Evolutionary conservation across 495 filamentous ascomycete genomes (phyloP).

Genomic region (Margaritispora aquatica): DNA sequence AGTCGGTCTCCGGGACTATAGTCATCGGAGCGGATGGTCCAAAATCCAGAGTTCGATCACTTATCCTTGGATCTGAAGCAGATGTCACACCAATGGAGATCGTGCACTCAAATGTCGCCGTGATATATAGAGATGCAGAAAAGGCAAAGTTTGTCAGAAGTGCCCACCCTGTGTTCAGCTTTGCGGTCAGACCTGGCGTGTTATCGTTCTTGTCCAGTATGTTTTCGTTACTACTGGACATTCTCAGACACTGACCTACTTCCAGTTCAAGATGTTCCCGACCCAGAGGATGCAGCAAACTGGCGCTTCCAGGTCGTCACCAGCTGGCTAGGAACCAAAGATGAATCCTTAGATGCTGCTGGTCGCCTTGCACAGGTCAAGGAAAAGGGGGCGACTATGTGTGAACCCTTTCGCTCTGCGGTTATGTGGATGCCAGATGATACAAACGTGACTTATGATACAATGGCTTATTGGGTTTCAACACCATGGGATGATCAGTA

Average conservation of each 20-base stretch:
- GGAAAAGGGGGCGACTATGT: constrained; percentile 26
- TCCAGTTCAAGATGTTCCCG: constrained; percentile 22
- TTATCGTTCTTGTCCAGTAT: constrained; percentile 14
- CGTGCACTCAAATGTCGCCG: constrained; percentile 14
- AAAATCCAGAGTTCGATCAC: constrained; percentile 24
- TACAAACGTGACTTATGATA: constrained; percentile 31
- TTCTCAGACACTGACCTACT: background rate
- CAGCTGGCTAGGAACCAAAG: constrained; percentile 6
- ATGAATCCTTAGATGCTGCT: constrained; percentile 24
- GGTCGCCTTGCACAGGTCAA: constrained; percentile 33
- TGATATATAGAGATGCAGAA: constrained; percentile 9
- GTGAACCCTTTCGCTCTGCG: constrained; percentile 35
- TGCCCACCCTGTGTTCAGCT: constrained; percentile 13
- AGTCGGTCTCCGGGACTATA: constrained; percentile 37
- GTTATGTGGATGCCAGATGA: constrained; percentile 38
- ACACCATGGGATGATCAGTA: constrained; percentile 42
- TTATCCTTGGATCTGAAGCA: constrained; percentile 7
- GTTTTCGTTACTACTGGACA: background rate
- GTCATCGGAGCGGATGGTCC: constrained; percentile 45
- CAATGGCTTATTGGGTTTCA: constrained; percentile 35
- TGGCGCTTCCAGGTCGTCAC: constrained; percentile 31
- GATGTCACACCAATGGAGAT: constrained; percentile 12
- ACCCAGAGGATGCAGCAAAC: constrained; percentile 34
- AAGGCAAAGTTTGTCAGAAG: constrained; percentile 12
- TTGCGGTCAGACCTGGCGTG: constrained; percentile 10